These are phyloP conservation scores for Kokia cookei DNA, from an alignment of 441 rosid genomes.

Conservation along the genomic window DNA sequence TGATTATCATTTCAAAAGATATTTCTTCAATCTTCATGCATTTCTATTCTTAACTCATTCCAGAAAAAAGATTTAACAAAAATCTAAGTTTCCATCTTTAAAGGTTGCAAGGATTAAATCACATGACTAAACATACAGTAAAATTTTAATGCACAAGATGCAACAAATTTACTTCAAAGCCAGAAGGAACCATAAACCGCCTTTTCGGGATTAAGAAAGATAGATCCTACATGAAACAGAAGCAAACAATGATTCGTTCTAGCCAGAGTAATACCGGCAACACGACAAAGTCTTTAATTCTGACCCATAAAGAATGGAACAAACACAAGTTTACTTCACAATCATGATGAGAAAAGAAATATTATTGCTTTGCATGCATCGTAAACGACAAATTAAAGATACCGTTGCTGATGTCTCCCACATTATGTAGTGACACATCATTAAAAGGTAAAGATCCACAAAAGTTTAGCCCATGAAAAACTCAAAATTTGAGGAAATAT, in stretches of 20 bases:
- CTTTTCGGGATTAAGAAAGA: background rate
- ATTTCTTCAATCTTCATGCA: background rate
- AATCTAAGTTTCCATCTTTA: background rate
- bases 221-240: background rate
- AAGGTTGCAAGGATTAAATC: background rate
- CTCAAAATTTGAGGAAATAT: background rate
- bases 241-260: background rate
- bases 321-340: background rate
- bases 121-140: background rate
- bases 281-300: conserved; percentile 1
- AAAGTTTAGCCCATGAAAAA: background rate
- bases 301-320: background rate
- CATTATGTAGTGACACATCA: background rate
- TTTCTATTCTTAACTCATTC: conserved; percentile 1
- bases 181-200: background rate
- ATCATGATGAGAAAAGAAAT: background rate
- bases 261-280: background rate
- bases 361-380: background rate
- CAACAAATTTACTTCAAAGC: background rate
- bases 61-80: background rate
- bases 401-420: background rate
- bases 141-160: background rate
- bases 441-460: conserved; percentile 7
- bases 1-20: background rate
- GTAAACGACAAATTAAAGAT: conserved; percentile 6